Evolutionary conservation across 345 rosid species (phyloP).

Genomic region (Salix purpurea): DNA sequence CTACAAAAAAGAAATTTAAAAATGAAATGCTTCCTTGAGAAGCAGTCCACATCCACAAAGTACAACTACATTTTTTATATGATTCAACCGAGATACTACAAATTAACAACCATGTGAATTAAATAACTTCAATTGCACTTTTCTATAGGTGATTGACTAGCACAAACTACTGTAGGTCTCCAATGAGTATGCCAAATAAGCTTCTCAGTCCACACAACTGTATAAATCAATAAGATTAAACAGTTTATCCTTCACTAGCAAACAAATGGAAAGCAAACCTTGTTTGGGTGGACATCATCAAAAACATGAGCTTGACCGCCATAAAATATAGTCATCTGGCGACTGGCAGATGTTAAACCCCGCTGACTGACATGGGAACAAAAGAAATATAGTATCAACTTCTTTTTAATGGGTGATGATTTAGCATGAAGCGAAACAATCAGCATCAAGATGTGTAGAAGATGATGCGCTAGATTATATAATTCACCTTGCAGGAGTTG

Average conservation of each 20-base stretch:
- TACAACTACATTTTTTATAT: not conserved
- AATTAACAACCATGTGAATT: too few relatives aligned
- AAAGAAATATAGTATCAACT: not conserved
- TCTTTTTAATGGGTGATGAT: not conserved
- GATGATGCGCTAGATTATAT: constrained; percentile 2
- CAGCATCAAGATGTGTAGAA: not conserved
- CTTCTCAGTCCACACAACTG: not conserved
- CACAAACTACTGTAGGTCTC: constrained; percentile 2
- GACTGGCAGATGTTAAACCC: constrained; percentile 47
- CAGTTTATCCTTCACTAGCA: not conserved
- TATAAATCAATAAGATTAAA: not conserved
- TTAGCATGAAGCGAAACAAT: not conserved
- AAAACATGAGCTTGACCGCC: constrained; percentile 99
- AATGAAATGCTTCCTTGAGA: not conserved
- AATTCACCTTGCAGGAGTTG: constrained; percentile 56
- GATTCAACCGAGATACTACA: not conserved
- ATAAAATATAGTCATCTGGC: constrained; percentile 96
- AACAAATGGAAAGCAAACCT: constrained; percentile 40
- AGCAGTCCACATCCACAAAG: not conserved
- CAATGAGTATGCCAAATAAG: not conserved
- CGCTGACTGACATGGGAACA: constrained; percentile 37
- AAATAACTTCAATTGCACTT: not conserved
- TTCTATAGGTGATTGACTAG: not conserved
- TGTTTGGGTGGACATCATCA: constrained; percentile 95
- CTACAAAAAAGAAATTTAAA: too few relatives aligned